Evolutionary conservation across 108 stramenopile species (phyloP).

Genomic region (Pseudonitzschia multistriata): DNA sequence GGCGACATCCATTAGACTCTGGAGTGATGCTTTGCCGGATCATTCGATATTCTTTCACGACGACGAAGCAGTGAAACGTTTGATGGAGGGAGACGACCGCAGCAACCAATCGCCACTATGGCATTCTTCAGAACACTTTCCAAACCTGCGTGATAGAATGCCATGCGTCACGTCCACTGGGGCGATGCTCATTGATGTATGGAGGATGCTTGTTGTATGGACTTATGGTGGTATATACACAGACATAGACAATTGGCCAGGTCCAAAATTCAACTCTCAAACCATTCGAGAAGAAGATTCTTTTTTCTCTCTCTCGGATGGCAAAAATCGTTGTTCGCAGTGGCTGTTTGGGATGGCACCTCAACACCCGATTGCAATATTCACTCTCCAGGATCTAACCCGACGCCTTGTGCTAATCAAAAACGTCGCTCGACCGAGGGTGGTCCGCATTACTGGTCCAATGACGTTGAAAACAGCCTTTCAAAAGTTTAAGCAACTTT

Average conservation of each 20-base stretch:
- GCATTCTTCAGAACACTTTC: constrained; percentile 20
- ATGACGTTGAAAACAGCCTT: constrained; percentile 29
- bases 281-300: constrained; percentile 11
- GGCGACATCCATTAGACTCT: constrained; percentile 12
- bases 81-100: constrained; percentile 24
- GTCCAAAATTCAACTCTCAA: constrained; percentile 11
- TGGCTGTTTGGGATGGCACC: constrained; percentile 47
- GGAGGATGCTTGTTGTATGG: constrained; percentile 28
- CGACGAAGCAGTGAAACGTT: constrained; percentile 42
- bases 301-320: constrained; percentile 33
- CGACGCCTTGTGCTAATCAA: constrained; percentile 27
- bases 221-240: constrained; percentile 29
- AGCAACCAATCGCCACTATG: constrained; percentile 7
- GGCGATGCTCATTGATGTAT: constrained; percentile 31
- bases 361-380: constrained; percentile 34
- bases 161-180: constrained; percentile 36
- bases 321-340: constrained; percentile 35
- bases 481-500: background rate
- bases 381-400: constrained; percentile 32
- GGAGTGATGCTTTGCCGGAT: constrained; percentile 36
- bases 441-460: constrained; percentile 44
- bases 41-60: constrained; percentile 51
- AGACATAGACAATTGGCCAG: constrained; percentile 28
- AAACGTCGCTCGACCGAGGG: constrained; percentile 25
- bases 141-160: constrained; percentile 25